phyloP scores from a whole-genome alignment of 768 basidiomycete genomes.

The Leccinum broughii region DNA sequence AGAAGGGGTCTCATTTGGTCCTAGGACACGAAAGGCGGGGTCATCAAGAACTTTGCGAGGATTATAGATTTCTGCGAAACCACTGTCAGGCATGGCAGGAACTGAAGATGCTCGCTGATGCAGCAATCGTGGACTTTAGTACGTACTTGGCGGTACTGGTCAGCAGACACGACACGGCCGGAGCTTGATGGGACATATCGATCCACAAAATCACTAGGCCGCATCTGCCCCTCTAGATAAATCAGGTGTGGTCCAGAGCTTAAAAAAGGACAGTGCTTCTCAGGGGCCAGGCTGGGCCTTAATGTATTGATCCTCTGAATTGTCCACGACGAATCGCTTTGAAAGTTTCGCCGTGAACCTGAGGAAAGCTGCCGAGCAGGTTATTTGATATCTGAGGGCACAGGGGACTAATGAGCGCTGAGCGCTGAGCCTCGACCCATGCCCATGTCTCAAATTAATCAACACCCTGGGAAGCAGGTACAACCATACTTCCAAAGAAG shows the following conservation, averaged over 20 bases:
- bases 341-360: background rate
- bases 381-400: background rate
- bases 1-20: slow-evolving; percentile 49
- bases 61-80: slow-evolving; percentile 46
- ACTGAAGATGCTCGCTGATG: background rate
- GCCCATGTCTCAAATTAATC: background rate
- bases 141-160: background rate
- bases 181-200: background rate
- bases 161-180: slow-evolving; percentile 3
- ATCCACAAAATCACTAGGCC: background rate
- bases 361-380: background rate
- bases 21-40: slow-evolving; percentile 54
- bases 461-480: background rate
- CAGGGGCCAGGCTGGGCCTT: background rate
- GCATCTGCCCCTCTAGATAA: background rate
- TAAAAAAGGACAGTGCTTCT: background rate
- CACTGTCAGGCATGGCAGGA: slow-evolving; percentile 23
- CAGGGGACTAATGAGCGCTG: background rate
- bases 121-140: background rate
- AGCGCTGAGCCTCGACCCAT: background rate
- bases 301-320: too few species aligned
- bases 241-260: background rate
- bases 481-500: background rate
- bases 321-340: background rate
- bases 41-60: slow-evolving; percentile 58